Conservation (phyloP, 1,284 basidiomycete species). For the Meira miltonrushii region DNA sequence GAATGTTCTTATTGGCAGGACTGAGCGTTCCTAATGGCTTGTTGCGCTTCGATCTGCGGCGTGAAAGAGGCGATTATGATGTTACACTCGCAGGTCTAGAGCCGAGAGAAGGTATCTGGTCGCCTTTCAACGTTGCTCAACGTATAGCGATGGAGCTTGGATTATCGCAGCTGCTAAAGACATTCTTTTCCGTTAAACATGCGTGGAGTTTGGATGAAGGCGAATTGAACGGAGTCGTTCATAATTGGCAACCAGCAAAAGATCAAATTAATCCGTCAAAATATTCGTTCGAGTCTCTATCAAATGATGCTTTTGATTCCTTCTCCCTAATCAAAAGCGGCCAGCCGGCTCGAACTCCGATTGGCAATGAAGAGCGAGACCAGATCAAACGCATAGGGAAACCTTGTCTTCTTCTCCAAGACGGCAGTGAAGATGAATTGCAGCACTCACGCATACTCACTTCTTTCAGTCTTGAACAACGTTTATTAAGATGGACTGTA, state of each 20-base stretch:
- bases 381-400: too few species aligned
- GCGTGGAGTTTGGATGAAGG: conserved; percentile 12
- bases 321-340: not conserved
- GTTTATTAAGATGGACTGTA: not conserved
- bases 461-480: not conserved
- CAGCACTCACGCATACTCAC: too few species aligned
- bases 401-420: too few species aligned
- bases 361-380: not conserved
- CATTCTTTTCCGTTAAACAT: not conserved
- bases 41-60: conserved; percentile 4
- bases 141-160: conserved; percentile 5
- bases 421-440: too few species aligned
- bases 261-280: conserved; percentile 2
- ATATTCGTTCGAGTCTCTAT: conserved; percentile 7
- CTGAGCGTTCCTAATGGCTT: not conserved
- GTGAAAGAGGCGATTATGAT: conserved; percentile 10
- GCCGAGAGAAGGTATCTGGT: conserved; percentile 10
- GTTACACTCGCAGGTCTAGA: conserved; percentile 10
- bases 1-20: not conserved
- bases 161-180: not conserved
- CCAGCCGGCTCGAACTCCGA: conserved; percentile 7
- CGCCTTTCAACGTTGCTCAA: not conserved
- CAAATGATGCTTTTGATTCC: not conserved
- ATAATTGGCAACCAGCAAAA: not conserved
- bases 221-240: conserved; percentile 1